phyloP scores from a whole-genome alignment of 2,329 filamentous ascomycete species.

The Aspergillus jensenii region DNA sequence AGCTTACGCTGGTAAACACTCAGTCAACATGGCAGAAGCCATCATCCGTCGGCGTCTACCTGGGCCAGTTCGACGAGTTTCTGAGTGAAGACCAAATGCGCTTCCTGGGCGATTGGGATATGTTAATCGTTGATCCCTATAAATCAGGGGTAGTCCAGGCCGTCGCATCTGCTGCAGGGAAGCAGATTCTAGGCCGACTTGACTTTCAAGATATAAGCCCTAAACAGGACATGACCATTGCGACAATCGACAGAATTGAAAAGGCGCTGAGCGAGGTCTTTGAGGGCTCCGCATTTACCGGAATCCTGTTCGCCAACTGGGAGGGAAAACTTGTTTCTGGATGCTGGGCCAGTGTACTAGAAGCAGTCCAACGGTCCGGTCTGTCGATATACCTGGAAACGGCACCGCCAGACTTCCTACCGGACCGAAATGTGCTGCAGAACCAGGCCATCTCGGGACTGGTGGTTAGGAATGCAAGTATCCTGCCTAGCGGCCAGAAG shows the following conservation, averaged over 20 bases:
- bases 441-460: constrained; percentile 38
- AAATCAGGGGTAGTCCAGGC: constrained; percentile 36
- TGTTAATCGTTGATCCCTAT: constrained; percentile 46
- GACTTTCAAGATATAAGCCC: constrained; percentile 26
- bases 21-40: constrained; percentile 24
- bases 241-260: constrained; percentile 30
- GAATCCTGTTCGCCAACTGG: constrained; percentile 46
- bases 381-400: constrained; percentile 46
- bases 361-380: constrained; percentile 35
- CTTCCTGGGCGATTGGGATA: constrained; percentile 45
- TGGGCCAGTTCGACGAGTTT: constrained; percentile 39
- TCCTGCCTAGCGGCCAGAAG: constrained; percentile 41
- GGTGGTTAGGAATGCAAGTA: constrained; percentile 44
- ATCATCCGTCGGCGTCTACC: constrained; percentile 44
- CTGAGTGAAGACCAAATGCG: constrained; percentile 31
- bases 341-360: constrained; percentile 31
- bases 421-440: constrained; percentile 35
- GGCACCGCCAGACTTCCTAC: constrained; percentile 41
- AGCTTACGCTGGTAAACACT: constrained; percentile 21
- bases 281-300: constrained; percentile 34
- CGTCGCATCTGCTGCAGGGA: constrained; percentile 22
- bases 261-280: constrained; percentile 27
- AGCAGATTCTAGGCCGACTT: constrained; percentile 34
- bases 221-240: constrained; percentile 22
- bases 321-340: constrained; percentile 31